Conservation (phyloP, 1,139 yeast genomes). For the Hemisphaericaspora subhashii region DNA sequence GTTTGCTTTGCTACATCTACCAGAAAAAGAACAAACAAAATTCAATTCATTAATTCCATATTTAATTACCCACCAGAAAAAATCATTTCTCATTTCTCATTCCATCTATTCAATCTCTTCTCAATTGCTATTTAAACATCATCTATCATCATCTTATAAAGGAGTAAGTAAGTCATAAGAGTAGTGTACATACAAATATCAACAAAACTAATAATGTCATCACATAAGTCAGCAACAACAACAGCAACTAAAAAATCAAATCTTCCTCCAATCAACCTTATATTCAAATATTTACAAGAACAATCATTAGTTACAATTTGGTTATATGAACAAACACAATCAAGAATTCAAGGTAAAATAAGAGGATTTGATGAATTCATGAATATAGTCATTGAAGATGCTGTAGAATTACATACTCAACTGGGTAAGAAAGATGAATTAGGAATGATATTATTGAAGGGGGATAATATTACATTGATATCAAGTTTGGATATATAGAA, state of each 20-base stretch:
- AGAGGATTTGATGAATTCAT: constrained; percentile 96
- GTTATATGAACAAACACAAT: constrained; percentile 82
- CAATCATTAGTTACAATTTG: constrained; percentile 79
- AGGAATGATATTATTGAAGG: constrained; percentile 74
- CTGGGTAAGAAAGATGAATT: constrained; percentile 43
- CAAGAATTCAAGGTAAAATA: constrained; percentile 79
- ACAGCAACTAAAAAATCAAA: constrained; percentile 36
- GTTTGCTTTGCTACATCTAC: not conserved
- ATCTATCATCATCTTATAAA: not conserved
- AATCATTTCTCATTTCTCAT: no score
- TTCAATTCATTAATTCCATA: no score
- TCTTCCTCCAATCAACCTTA: constrained; percentile 89
- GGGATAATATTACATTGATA: constrained; percentile 89
- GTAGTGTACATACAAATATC: no score
- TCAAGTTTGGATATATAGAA: constrained; percentile 49
- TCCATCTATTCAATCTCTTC: no score
- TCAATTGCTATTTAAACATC: no score
- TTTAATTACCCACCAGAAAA: no score
- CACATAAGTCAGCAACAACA: constrained; percentile 18
- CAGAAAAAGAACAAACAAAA: no score
- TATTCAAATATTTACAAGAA: constrained; percentile 83
- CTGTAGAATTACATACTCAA: constrained; percentile 59
- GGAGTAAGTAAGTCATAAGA: not conserved
- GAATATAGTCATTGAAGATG: constrained; percentile 93
- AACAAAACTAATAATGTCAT: no score